Evolutionary conservation across 805 yeast genomes (phyloP), one percentile per base, ranked within the genome.

Genomic region (Pichia heedii): DNA sequence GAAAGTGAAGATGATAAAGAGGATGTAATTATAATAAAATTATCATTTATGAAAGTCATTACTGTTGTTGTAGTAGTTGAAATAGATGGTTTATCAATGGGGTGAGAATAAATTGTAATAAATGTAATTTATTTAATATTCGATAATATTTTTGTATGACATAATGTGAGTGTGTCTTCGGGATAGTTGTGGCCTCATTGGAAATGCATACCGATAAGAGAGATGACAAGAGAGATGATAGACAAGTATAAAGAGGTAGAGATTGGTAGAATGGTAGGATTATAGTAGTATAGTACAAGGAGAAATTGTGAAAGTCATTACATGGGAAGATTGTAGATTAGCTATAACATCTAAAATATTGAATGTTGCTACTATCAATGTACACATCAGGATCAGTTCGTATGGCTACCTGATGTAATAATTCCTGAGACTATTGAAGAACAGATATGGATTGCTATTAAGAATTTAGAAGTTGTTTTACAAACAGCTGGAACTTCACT

Each of bases 401-500:
- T 39, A 36, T 51, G 18, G 45, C 37, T 10, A 52, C n/a, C 54
- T 33, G 51, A 57, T 22, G 74, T 74, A 15, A 56, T 53, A 20
- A 51, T 70, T 29, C 72, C 77, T 26, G 68, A 61, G 15, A 61
- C 65, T 22, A 58, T 71, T 44, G 73, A 61, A 43, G 64, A 61
- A 34, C 80, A 74, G 56, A 64, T 76, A 16, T 64, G 58, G 37
- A 52, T 62, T 42, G 76, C 74, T 13, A 66, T 73, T 47, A 57
- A 58, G 38, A 70, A 70, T 52, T 60, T 74, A 46, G 59, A 62
- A 46, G 58, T 52, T 2, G 65, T 70, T 13, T 58, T 75, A 39
- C 61, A 61, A 38, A 61, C 66, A 7, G 63, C 74, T 22, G 76
- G 76, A 8, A 58, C 75, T 1, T 65, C 71, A 2, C 34, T 68